Evolutionary conservation across 192 early-diverging fungal species (phyloP).

Genomic region (Coemansia sp.): DNA sequence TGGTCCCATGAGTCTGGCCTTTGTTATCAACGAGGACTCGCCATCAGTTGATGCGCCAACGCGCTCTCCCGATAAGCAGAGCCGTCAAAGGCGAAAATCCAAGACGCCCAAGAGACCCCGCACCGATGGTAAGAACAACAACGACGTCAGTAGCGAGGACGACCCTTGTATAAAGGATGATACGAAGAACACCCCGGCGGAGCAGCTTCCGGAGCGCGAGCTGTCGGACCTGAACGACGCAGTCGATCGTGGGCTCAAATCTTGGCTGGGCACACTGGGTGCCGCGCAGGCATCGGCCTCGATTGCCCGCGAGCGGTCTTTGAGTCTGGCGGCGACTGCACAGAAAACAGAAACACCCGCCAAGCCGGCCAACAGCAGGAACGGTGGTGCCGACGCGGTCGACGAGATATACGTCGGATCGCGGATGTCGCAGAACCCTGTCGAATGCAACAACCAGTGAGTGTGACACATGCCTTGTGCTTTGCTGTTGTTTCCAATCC

Average conservation of each 20-base stretch:
- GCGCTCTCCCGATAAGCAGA: background rate
- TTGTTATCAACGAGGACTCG: slow-evolving; percentile 39
- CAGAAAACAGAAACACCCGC: background rate
- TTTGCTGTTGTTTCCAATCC: background rate
- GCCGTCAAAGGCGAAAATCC: background rate
- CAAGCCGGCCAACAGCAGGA: background rate
- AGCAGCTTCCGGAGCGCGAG: background rate
- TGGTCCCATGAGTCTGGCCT: slow-evolving; percentile 40
- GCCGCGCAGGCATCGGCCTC: slow-evolving; percentile 19
- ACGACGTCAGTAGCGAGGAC: background rate
- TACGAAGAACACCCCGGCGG: background rate
- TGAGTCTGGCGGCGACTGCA: background rate
- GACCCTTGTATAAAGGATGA: background rate
- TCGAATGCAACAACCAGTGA: slow-evolving; percentile 50
- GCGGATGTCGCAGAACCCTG: slow-evolving; percentile 29
- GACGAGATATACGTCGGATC: slow-evolving; percentile 46
- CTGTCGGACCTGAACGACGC: slow-evolving; percentile 27
- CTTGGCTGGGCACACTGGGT: slow-evolving; percentile 34
- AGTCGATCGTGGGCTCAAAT: slow-evolving; percentile 37
- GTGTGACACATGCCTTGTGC: background rate
- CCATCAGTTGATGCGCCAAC: background rate
- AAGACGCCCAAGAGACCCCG: background rate
- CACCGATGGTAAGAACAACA: background rate
- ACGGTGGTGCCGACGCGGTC: background rate
- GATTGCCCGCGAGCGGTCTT: background rate